Conservation (phyloP, 2,329 filamentous ascomycete genomes). For the Gaeumannomyces tritici region DNA sequence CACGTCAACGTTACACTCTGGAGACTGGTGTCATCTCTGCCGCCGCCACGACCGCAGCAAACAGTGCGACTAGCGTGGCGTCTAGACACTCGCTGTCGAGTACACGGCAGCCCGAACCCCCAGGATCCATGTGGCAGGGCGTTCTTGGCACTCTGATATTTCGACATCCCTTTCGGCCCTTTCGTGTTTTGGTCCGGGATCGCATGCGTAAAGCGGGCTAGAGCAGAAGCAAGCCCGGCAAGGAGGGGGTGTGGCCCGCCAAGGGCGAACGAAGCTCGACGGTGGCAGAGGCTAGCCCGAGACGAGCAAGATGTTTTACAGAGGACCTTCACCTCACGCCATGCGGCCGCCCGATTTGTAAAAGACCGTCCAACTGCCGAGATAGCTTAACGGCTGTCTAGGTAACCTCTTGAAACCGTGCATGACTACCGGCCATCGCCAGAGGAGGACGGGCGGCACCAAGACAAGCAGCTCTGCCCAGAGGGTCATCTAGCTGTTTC, state of each 20-base stretch:
- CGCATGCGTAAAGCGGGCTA: not conserved
- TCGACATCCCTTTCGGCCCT: not conserved
- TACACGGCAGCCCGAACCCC: not conserved
- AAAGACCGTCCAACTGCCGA: not conserved
- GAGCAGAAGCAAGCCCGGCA: not conserved
- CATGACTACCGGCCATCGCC: not conserved
- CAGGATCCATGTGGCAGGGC: not conserved
- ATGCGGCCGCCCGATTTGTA: not conserved
- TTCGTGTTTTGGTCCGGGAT: not conserved
- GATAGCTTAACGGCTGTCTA: not conserved
- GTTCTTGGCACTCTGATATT: not conserved
- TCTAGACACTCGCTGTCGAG: not conserved
- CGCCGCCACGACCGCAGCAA: not conserved
- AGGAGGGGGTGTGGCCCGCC: not conserved
- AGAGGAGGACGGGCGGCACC: not conserved
- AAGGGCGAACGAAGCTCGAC: not conserved
- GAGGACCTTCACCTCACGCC: not conserved
- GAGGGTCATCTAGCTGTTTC: not conserved
- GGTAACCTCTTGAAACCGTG: not conserved
- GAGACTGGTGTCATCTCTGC: not conserved
- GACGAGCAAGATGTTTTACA: not conserved
- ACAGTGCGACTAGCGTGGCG: not conserved
- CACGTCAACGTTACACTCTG: not conserved
- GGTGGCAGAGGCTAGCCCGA: not conserved
- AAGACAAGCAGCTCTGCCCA: not conserved